These are phyloP conservation scores for Metschnikowia similis DNA, from an alignment of 805 yeast species.

Conservation along the genomic window DNA sequence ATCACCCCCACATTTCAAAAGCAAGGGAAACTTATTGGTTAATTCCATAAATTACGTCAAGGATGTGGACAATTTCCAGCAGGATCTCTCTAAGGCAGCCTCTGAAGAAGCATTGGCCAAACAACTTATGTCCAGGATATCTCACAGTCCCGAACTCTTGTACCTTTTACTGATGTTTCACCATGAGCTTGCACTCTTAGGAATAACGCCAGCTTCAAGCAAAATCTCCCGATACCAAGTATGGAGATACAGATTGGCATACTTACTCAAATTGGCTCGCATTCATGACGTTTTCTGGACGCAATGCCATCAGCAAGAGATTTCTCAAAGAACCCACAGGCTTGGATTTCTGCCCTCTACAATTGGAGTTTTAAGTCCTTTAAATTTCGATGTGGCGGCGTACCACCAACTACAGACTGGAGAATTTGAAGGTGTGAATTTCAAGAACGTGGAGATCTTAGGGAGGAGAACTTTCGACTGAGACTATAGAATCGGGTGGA, in stretches of 20 bases:
- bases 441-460: constrained; percentile 19
- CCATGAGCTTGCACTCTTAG: constrained; percentile 26
- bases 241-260: constrained; percentile 20
- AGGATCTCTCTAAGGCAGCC: constrained; percentile 16
- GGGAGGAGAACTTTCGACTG: constrained; percentile 1
- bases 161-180: constrained; percentile 30
- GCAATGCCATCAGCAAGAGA: constrained; percentile 24
- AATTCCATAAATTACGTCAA: constrained; percentile 26
- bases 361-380: constrained; percentile 39
- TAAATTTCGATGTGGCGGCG: constrained; percentile 24
- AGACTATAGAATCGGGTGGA: not conserved
- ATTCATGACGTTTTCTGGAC: constrained; percentile 38
- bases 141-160: constrained; percentile 26
- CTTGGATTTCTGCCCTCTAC: constrained; percentile 22
- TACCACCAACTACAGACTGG: constrained; percentile 29
- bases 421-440: constrained; percentile 19
- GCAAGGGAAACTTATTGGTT: constrained; percentile 8
- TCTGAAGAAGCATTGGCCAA: constrained; percentile 21
- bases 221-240: constrained; percentile 5
- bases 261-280: constrained; percentile 20
- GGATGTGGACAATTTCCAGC: constrained; percentile 25
- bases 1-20: constrained; percentile 11
- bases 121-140: constrained; percentile 22
- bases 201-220: constrained; percentile 19
- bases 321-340: constrained; percentile 29